Evolutionary conservation across 768 basidiomycete genomes (phyloP).

Genomic region (Calocera cornea): DNA sequence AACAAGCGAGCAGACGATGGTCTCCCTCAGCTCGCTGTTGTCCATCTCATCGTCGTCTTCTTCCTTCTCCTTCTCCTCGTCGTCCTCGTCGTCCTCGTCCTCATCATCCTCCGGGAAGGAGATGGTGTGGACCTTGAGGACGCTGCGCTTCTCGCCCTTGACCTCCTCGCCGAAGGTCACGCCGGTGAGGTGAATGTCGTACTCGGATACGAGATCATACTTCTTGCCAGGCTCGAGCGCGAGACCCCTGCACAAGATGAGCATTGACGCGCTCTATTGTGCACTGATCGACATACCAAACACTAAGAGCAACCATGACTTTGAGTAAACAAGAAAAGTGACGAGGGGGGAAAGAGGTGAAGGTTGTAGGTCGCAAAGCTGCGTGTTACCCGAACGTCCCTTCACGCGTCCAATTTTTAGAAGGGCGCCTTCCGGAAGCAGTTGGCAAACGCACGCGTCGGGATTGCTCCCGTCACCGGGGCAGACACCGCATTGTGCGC

Average conservation of each 20-base stretch:
- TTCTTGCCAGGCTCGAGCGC: slow-evolving; percentile 44
- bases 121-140: slow-evolving; percentile 41
- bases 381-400: not conserved
- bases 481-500: not conserved
- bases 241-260: slow-evolving; percentile 38
- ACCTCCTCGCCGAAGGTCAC: slow-evolving; percentile 65
- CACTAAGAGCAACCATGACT: slow-evolving; percentile 2
- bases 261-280: not conserved
- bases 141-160: slow-evolving; percentile 44
- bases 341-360: not conserved
- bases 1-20: slow-evolving; percentile 59
- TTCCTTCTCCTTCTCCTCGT: slow-evolving; percentile 25
- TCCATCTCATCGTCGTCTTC: slow-evolving; percentile 24
- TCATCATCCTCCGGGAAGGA: slow-evolving; percentile 34
- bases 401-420: slow-evolving; percentile 1
- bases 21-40: not conserved
- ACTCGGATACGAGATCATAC: slow-evolving; percentile 43
- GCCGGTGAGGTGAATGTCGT: slow-evolving; percentile 69
- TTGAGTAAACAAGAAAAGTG: not conserved
- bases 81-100: slow-evolving; percentile 35
- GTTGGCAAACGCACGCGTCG: not conserved
- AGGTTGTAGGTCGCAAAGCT: not conserved
- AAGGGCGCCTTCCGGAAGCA: not conserved
- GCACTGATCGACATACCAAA: not conserved
- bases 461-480: not conserved